Base-by-base conservation (phyloP, 768 basidiomycete species). In the Boletus bicolor region DNA sequence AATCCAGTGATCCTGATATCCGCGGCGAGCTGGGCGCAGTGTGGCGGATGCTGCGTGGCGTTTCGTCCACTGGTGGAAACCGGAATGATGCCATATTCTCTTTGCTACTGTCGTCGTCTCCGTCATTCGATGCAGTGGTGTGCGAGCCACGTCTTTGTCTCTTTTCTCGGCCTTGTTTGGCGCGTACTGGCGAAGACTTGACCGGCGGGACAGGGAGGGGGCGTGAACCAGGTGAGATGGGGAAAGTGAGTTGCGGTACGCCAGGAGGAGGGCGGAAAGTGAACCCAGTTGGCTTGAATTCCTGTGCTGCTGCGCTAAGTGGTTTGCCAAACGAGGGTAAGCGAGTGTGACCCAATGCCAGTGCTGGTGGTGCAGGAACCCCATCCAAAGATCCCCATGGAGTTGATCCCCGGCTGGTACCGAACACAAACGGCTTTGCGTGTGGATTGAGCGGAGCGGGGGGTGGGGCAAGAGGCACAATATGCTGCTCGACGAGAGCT, bases 361-460 rank as follows among this genome's bases (percentile, higher is more conserved):
- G 82, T 37, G 77, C 76, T 35, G 80, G 65, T 36, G 72, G 59
- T 65, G 61, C 71, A 59, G 49, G 61, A 58, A 37, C 24, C 44
- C 61, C 44, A 53, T 67, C 68, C 53, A 67, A 54, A 7, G 72
- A 70, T 21, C 67, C 67, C 57, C 69, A 73, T 15, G 76, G 74
- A 34, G 65, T 70, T 37, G 73, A 74, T 21, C 61, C 65, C 54
- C 68, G 72, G 39, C 64, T 69, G 35, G 72, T 57, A 51, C 88
- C 89, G 67, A 93, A 93, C 9, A 91, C 85, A 60, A 93, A 93
- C 0, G 91, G 89, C 65, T 89, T 90, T 7, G 91, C 91, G 48
- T 82, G 77, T 0, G 91, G 91, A 67, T 93, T 93, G 47, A 91
- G 78, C 3, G 79, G 41, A 55, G 55, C 58, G 46, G 60, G 51